Evolutionary conservation across 257 asterid genomes (phyloP).

Genomic region (Scutellaria barbata): DNA sequence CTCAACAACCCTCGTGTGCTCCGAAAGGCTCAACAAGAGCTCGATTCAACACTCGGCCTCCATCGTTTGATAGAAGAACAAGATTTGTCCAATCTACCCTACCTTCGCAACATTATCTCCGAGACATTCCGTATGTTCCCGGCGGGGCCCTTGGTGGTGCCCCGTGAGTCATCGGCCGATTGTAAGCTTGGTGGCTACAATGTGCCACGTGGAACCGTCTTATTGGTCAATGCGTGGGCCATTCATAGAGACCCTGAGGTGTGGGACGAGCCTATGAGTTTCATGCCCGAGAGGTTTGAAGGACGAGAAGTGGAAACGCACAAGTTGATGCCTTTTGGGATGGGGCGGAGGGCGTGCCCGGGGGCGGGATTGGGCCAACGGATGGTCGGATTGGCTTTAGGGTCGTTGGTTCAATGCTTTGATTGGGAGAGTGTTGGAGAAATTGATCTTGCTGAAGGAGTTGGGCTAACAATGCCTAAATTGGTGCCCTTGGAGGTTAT

Average conservation of each 20-base stretch:
- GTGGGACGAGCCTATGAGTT: constrained; percentile 45
- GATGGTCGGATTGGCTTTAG: constrained; percentile 47
- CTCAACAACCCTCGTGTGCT: constrained; percentile 40
- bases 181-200: constrained; percentile 48
- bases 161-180: constrained; percentile 46
- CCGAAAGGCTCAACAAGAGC: constrained; percentile 38
- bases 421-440: constrained; percentile 44
- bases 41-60: constrained; percentile 33
- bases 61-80: constrained; percentile 38
- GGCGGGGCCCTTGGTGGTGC: constrained; percentile 44
- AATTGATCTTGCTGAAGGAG: constrained; percentile 46
- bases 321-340: constrained; percentile 47
- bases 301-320: constrained; percentile 34
- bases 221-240: constrained; percentile 49
- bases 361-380: constrained; percentile 43
- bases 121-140: constrained; percentile 43
- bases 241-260: constrained; percentile 47
- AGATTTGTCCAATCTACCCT: constrained; percentile 38
- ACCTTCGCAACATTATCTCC: constrained; percentile 30
- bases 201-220: constrained; percentile 45
- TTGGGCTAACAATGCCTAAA: constrained; percentile 52
- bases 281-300: constrained; percentile 51
- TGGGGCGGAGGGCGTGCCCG: constrained; percentile 56
- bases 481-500: constrained; percentile 44
- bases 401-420: constrained; percentile 48